Evolutionary conservation across 176 grass and related monocot species (phyloP), one percentile per base, ranked within the genome.

Genomic region (Metroxylon sagu): DNA sequence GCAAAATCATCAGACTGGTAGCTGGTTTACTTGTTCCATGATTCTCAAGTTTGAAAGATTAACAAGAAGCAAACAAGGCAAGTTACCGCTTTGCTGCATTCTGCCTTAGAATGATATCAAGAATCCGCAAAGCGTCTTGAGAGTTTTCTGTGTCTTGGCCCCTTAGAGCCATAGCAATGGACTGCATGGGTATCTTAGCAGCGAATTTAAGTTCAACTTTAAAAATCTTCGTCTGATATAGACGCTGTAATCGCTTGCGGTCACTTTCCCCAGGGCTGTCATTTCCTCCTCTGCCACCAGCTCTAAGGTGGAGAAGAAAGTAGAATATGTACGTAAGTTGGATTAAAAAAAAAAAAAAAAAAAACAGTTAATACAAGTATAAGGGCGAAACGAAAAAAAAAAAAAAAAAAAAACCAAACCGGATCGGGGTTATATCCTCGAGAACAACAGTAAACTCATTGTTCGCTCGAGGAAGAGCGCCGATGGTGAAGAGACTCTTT

Each of bases 41-140:
- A 39, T 39, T 39, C 35, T 39, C 35, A 39, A 39, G 7, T 39
- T 12, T 12, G 35, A 39, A 12, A 39, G 35, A 8, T 39, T 5
- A 68, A 14, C 1, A 35, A 0, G 57, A 25, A 29, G 1, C 15
- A 23, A 35, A 26, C 16, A 10, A 39, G 12, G 35, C 7, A 39
- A 68, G 77, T 28, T 82, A 96, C 91, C 87, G 83, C 17, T 89
- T 78, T 14, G 83, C 72, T 0, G 91, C 83, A 50, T 96, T 86
- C 54, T 96, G 91, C 5, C 91, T 71, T 31, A 96, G 19, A 15
- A 96, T 96, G 21, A 96, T 90, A 69, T 96, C 83, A 31, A 96
- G 79, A 14, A 96, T 86, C 0, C 86, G 52, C 28, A 96, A 79
- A 2, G 91, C 91, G 63, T 96, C 91, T 29, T 87, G 86, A 0